Evolutionary conservation across 352 stramenopile species (phyloP).

Genomic region (Elongisporangium undulatum): DNA sequence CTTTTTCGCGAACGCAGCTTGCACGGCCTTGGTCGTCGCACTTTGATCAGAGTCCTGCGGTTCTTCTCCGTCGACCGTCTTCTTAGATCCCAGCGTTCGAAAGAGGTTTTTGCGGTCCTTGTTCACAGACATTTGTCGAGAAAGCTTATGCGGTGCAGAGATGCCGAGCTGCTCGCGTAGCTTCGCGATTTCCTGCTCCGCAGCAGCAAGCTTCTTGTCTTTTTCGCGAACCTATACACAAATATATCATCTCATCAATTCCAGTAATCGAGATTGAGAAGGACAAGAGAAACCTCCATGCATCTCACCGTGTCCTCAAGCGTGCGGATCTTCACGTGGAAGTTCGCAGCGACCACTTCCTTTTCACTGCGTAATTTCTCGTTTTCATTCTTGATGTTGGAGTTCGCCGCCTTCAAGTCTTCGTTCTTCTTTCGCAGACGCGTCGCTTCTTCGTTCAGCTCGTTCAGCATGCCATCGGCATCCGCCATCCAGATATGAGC

Average conservation of each 20-base stretch:
- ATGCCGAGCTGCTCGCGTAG: slow-evolving; percentile 52
- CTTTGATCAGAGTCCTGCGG: slow-evolving; percentile 35
- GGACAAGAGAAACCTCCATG: neutral
- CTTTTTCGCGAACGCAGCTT: slow-evolving; percentile 57
- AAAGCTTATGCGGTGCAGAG: slow-evolving; percentile 13
- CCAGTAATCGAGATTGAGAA: neutral
- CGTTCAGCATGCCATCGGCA: slow-evolving; percentile 75
- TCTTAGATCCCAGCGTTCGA: slow-evolving; percentile 73
- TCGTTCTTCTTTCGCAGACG: slow-evolving; percentile 76
- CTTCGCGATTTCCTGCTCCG: slow-evolving; percentile 68
- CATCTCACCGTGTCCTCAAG: slow-evolving; percentile 50
- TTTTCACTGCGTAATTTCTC: slow-evolving; percentile 78
- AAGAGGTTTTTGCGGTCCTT: slow-evolving; percentile 52
- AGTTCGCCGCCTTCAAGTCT: slow-evolving; percentile 43
- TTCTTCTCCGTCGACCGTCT: slow-evolving; percentile 34
- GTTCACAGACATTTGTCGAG: slow-evolving; percentile 28
- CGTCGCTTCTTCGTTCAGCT: slow-evolving; percentile 68
- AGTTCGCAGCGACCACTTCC: slow-evolving; percentile 66
- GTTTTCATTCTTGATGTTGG: slow-evolving; percentile 54
- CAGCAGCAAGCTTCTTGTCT: slow-evolving; percentile 73
- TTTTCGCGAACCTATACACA: slow-evolving; percentile 64
- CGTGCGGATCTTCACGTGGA: slow-evolving; percentile 82
- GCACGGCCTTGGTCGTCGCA: slow-evolving; percentile 32
- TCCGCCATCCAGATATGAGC: slow-evolving; percentile 84
- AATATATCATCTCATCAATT: slow-evolving; percentile 4